These are phyloP conservation scores for Talaromyces proteolyticus DNA, from an alignment of 495 filamentous ascomycete species.

Conservation along the genomic window DNA sequence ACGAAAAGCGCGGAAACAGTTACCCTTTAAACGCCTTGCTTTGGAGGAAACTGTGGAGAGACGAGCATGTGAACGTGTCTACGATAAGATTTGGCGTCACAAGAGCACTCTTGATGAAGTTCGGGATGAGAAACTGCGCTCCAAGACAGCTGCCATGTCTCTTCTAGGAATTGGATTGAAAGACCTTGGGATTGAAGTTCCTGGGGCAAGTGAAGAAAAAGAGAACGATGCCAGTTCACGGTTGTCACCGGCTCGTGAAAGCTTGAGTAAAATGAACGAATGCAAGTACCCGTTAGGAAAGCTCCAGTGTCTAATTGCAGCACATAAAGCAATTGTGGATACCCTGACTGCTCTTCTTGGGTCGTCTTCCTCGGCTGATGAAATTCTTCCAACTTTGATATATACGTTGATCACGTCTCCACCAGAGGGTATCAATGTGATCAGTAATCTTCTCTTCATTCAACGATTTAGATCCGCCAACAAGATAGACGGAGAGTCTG, in stretches of 20 bases:
- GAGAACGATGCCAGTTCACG: slow-evolving; percentile 66
- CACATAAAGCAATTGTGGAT: slow-evolving; percentile 93
- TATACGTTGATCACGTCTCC: slow-evolving; percentile 90
- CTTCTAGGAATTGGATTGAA: slow-evolving; percentile 84
- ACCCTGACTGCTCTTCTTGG: slow-evolving; percentile 67
- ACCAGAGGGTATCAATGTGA: slow-evolving; percentile 77
- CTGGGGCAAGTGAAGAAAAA: slow-evolving; percentile 47
- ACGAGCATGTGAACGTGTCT: slow-evolving; percentile 79
- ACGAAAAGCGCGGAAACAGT: slow-evolving; percentile 66
- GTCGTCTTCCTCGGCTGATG: slow-evolving; percentile 91
- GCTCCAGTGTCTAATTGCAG: slow-evolving; percentile 77
- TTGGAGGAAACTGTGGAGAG: slow-evolving; percentile 92
- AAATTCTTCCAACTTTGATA: slow-evolving; percentile 93
- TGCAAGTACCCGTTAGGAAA: slow-evolving; percentile 86
- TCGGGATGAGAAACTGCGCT: slow-evolving; percentile 88
- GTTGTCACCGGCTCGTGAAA: slow-evolving; percentile 67
- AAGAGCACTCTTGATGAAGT: slow-evolving; percentile 90
- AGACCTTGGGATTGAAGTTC: slow-evolving; percentile 74
- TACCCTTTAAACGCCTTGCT: slow-evolving; percentile 68
- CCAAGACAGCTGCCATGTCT: slow-evolving; percentile 84
- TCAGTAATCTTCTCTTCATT: slow-evolving; percentile 91
- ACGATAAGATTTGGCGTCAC: slow-evolving; percentile 85
- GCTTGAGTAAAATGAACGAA: slow-evolving; percentile 77
- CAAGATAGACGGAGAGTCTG: slow-evolving; percentile 86
- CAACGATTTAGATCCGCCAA: slow-evolving; percentile 84